A percentile compares a stretch with the other conserved stretches of the same genome.
These are phyloP conservation scores for Helichrysum umbraculigerum DNA, from an alignment of 129 eudicot species.

Conservation along the genomic window DNA sequence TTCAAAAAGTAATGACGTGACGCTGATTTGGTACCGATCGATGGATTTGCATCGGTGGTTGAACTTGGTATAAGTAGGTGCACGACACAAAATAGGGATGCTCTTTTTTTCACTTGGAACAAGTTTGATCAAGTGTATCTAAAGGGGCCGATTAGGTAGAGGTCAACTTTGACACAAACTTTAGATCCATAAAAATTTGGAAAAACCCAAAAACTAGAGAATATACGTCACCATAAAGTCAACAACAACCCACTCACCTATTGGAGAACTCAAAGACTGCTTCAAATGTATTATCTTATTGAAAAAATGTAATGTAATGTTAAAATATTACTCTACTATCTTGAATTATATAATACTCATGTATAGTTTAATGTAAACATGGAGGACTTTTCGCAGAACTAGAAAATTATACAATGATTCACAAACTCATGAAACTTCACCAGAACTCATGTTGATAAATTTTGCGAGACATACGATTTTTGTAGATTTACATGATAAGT, in stretches of 20 bases:
- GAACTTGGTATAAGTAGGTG: too few species aligned
- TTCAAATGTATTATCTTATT: background rate
- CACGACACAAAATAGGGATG: background rate
- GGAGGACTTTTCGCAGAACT: background rate
- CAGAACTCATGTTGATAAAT: background rate
- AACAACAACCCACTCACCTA: conserved; percentile 14
- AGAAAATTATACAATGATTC: background rate
- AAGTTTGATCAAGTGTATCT: background rate
- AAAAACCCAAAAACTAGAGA: background rate
- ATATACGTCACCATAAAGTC: background rate
- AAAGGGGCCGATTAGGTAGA: background rate
- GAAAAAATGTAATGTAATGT: background rate
- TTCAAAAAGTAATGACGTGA: too few species aligned
- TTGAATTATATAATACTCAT: background rate
- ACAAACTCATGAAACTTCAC: background rate
- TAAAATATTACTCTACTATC: background rate
- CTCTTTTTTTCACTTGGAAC: background rate
- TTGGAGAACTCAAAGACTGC: background rate
- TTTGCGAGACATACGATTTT: background rate
- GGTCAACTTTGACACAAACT: background rate
- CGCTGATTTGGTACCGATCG: too few species aligned
- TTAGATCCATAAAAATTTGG: background rate
- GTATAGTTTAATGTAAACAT: conserved; percentile 1
- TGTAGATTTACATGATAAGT: background rate
- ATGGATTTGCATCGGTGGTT: too few species aligned